Evolutionary conservation across 2,329 filamentous ascomycete genomes (phyloP).

Genomic region (Pseudogymnoascus sp.): DNA sequence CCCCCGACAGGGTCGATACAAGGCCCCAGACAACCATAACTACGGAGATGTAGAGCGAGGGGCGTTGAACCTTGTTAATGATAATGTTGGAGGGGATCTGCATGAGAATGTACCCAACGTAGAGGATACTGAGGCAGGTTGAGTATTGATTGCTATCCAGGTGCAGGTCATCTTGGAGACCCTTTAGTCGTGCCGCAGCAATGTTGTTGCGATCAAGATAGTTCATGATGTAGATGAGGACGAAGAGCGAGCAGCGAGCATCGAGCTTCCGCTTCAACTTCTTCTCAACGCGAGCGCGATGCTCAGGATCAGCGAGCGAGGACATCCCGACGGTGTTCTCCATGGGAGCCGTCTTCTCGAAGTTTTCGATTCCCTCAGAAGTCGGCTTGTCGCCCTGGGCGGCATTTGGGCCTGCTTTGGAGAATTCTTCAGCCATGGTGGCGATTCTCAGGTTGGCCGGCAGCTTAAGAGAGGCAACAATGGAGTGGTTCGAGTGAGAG

Average conservation of each 20-base stretch:
- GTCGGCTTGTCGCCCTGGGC: background rate
- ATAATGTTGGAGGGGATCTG: slow-evolving; percentile 52
- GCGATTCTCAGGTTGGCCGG: background rate
- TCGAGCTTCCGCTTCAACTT: slow-evolving; percentile 52
- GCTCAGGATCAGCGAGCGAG: slow-evolving; percentile 34
- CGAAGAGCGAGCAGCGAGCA: slow-evolving; percentile 41
- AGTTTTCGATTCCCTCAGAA: background rate
- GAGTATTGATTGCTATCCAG: slow-evolving; percentile 53
- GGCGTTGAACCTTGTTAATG: slow-evolving; percentile 46
- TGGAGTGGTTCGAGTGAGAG: background rate
- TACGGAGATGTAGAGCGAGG: slow-evolving; percentile 42
- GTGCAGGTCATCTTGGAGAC: slow-evolving; percentile 52
- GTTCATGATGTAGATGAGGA: slow-evolving; percentile 71
- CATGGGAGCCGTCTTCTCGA: background rate
- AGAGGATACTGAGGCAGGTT: slow-evolving; percentile 56
- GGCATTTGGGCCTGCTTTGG: background rate
- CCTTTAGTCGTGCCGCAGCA: slow-evolving; percentile 56
- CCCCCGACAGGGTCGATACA: slow-evolving; percentile 16
- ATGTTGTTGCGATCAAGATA: slow-evolving; percentile 65
- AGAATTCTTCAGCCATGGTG: slow-evolving; percentile 3
- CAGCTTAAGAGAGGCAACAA: slow-evolving; percentile 4
- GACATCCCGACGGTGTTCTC: background rate
- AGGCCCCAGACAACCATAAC: slow-evolving; percentile 31
- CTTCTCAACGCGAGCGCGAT: slow-evolving; percentile 52
- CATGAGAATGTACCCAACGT: slow-evolving; percentile 60